Evolutionary conservation across 495 filamentous ascomycete genomes (phyloP).

Genomic region (Lentithecium fluviatile): DNA sequence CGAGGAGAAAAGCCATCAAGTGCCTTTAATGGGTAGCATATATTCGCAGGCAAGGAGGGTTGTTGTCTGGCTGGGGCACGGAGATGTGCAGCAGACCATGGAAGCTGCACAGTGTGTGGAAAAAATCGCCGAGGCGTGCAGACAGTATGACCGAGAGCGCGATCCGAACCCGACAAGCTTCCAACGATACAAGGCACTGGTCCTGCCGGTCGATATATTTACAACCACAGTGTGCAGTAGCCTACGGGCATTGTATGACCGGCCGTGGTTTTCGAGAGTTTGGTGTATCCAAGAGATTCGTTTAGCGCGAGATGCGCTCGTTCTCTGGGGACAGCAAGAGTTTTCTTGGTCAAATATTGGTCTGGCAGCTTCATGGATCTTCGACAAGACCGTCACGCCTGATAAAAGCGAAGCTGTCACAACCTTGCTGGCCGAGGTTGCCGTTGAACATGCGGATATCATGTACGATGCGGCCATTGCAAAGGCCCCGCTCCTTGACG

Average conservation of each 20-base stretch:
- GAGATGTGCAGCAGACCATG: not conserved
- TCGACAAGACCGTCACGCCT: not conserved
- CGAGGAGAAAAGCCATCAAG: slow-evolving; percentile 13
- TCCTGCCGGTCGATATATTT: not conserved
- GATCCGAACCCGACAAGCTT: not conserved
- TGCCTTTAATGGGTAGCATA: slow-evolving; percentile 2
- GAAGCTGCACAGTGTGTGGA: not conserved
- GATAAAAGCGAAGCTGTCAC: too few species aligned
- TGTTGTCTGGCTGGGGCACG: slow-evolving; percentile 9
- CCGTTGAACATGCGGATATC: too few species aligned
- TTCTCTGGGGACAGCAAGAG: not conserved
- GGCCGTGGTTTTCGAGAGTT: not conserved
- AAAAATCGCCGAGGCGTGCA: not conserved
- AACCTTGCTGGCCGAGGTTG: too few species aligned
- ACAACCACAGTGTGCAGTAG: not conserved
- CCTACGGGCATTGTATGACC: not conserved
- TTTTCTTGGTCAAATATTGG: not conserved
- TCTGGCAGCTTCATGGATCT: not conserved
- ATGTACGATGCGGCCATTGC: too few species aligned
- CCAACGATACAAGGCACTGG: not conserved
- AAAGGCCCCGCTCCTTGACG: too few species aligned
- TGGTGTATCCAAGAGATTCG: slow-evolving; percentile 1
- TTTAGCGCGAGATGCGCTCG: not conserved
- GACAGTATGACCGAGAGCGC: not conserved
- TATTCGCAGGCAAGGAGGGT: slow-evolving; percentile 4